Base-by-base conservation (phyloP, 1,139 yeast species). In the Saccharomyces pastorianus region DNA sequence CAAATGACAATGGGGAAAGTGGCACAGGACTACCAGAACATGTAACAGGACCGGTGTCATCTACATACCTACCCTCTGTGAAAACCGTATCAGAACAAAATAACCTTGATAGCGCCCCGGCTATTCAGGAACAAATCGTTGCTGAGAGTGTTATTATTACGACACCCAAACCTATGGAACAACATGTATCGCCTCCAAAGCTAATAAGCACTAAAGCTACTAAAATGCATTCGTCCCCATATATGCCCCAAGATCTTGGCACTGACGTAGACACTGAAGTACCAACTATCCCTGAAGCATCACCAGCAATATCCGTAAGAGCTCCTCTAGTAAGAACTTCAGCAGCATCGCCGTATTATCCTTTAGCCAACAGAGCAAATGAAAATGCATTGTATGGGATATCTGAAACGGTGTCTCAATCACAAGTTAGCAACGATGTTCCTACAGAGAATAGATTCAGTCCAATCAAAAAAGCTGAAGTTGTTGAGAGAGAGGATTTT, bases 401-500 rank as follows among this genome's bases (percentile, higher is more conserved):
- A 32, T 32, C 38, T 32, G 38, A 32, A 32, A 32, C 38, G 14
- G 14, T 32, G 38, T 32, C 38, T 32, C 38, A 32, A 13, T n/a
- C 38, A 13, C 50, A 34, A 25, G 2, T 38, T 26, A 13, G 32
- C 31, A 25, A 25, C 23, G 28, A 14, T 23, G n/a, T 31, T 11
- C 3, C 26, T 34, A 9, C 31, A 8, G 42, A 25, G 1, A 28
- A 44, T 17, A 46, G 47, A 44, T 63, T 63, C 51, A 60, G 60
- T 26, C 65, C 67, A 8, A 59, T 61, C 8, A 58, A 56, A 26
- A 59, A 59, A 47, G 54, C 64, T 3, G 64, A 61, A 31, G 56
- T 48, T 7, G 46, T 62, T 31, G 49, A 66, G 6, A 49, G 57
- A 8, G 63, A 60, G 20, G 51, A 57, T 8, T 64, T 63, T 51